Conservation (phyloP, 2,329 filamentous ascomycete species). For the Nannizziopsis barbatae region DNA sequence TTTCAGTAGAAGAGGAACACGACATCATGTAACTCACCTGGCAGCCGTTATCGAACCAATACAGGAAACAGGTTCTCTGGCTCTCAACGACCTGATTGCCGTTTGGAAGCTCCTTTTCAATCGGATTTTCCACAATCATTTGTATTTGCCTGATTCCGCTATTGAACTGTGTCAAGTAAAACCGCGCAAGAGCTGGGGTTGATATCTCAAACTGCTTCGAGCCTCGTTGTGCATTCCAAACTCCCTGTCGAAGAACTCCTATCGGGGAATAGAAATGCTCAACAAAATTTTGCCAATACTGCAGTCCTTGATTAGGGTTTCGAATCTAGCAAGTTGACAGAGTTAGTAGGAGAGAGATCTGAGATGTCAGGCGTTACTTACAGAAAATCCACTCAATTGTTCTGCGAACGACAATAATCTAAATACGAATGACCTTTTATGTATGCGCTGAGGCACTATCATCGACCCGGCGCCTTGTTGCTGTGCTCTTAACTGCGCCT, state of each 20-base stretch:
- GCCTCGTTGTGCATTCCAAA: constrained; percentile 45
- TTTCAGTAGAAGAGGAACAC: not conserved
- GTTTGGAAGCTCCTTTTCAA: constrained; percentile 47
- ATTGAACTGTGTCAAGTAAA: constrained; percentile 80
- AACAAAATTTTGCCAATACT: constrained; percentile 72
- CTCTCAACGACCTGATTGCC: constrained; percentile 66
- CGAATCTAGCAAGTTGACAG: constrained; percentile 33
- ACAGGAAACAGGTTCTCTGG: constrained; percentile 65
- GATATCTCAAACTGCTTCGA: constrained; percentile 81
- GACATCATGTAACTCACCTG: constrained; percentile 53
- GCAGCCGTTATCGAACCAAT: constrained; percentile 75
- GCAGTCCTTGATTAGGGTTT: constrained; percentile 55
- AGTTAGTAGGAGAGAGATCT: constrained; percentile 11
- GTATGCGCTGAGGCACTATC: constrained; percentile 32
- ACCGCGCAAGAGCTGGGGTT: constrained; percentile 69
- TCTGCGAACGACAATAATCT: constrained; percentile 48
- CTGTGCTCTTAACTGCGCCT: constrained; percentile 34
- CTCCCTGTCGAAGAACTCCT: constrained; percentile 64
- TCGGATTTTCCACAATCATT: constrained; percentile 63
- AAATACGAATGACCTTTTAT: constrained; percentile 38
- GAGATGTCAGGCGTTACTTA: constrained; percentile 32
- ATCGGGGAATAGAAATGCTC: constrained; percentile 65
- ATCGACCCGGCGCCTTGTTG: constrained; percentile 26
- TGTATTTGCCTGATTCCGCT: constrained; percentile 80
- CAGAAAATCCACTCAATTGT: constrained; percentile 45